phyloP scores from a whole-genome alignment of 805 yeast species.

The Nematodospora valgi region DNA sequence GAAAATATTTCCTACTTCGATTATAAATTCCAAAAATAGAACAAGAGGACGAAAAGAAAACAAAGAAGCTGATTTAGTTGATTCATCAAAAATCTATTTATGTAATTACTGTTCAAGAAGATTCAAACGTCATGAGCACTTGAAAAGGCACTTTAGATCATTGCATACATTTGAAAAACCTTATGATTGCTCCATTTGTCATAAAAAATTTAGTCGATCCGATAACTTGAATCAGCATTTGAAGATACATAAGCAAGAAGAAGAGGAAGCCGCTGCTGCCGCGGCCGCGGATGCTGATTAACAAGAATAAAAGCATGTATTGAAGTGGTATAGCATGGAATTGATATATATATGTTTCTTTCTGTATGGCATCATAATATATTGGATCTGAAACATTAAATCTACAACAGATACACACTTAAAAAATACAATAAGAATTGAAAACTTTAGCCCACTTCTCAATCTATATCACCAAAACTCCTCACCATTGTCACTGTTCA shows the following conservation, averaged over 20 bases:
- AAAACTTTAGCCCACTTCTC: too few relatives aligned
- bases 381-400: too few relatives aligned
- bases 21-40: conserved; percentile 30
- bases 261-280: conserved; percentile 11
- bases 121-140: conserved; percentile 74
- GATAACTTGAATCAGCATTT: conserved; percentile 68
- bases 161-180: conserved; percentile 74
- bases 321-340: neutral
- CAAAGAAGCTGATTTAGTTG: conserved; percentile 49
- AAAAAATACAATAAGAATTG: too few relatives aligned
- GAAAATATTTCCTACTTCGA: conserved; percentile 32
- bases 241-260: conserved; percentile 47
- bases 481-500: too few relatives aligned
- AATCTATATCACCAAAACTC: too few relatives aligned
- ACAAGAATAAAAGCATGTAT: neutral
- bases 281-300: conserved; percentile 2
- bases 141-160: conserved; percentile 70
- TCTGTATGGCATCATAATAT: too few relatives aligned
- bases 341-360: neutral
- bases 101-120: conserved; percentile 63
- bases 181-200: conserved; percentile 57
- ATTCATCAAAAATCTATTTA: conserved; percentile 47
- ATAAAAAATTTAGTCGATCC: conserved; percentile 61
- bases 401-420: too few relatives aligned
- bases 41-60: conserved; percentile 67